Percentiles rank a stretch among this genome's conserved stretches.
Conservation (phyloP, 306 rosid genomes). For the Carpinus fangiana region DNA sequence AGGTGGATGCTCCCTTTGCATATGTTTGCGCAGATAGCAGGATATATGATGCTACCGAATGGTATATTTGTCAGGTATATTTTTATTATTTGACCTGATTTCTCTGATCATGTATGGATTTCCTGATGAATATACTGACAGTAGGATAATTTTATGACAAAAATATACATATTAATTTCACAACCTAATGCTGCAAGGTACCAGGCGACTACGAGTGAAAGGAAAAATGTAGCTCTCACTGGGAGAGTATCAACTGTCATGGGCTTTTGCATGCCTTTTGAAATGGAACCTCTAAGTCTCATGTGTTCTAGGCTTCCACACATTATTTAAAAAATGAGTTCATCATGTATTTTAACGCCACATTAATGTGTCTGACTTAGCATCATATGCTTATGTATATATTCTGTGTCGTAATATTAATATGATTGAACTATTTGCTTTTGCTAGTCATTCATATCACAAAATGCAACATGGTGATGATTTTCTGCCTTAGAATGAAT, state of each 20-base stretch:
- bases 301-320: background rate
- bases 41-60: conserved; percentile 89
- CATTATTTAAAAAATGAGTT: background rate
- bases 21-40: conserved; percentile 90
- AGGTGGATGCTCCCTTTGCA: conserved; percentile 81
- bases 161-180: background rate
- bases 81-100: background rate
- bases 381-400: background rate
- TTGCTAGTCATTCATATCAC: background rate
- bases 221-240: background rate
- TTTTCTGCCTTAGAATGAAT: background rate
- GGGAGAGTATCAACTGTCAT: background rate
- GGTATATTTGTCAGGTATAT: conserved; percentile 95
- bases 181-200: background rate
- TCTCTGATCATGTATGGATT: background rate
- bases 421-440: background rate
- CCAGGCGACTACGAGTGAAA: background rate
- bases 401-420: background rate
- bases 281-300: background rate
- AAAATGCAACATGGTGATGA: background rate
- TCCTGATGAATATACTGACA: background rate
- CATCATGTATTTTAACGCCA: background rate
- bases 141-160: background rate
- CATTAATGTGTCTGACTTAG: background rate
- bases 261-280: background rate